Percentiles rank a stretch among this genome's conserved stretches.
phyloP scores from a whole-genome alignment of 768 basidiomycete genomes.

The Baorangia bicolor region DNA sequence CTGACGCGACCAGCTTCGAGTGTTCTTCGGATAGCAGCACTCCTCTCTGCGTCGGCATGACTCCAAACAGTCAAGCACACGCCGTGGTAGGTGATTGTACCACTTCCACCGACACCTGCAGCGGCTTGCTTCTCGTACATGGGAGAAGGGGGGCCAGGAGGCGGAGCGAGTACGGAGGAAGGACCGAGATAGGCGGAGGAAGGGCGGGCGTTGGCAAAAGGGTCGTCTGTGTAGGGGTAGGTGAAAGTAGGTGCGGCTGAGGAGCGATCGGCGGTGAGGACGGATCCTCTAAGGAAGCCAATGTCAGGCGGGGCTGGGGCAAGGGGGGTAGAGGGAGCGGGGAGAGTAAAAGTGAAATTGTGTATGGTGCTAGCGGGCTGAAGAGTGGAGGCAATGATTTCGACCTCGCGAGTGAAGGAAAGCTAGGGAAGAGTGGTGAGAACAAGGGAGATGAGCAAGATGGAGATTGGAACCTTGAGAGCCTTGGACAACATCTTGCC shows the following conservation, averaged over 20 bases:
- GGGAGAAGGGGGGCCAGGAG: slow-evolving; percentile 27
- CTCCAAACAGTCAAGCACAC: slow-evolving; percentile 96
- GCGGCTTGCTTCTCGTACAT: slow-evolving; percentile 32
- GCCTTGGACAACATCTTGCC: slow-evolving; percentile 90
- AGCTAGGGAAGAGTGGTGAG: slow-evolving; percentile 46
- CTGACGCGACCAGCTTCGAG: slow-evolving; percentile 75
- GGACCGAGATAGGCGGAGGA: slow-evolving; percentile 81
- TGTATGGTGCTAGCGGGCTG: slow-evolving; percentile 93
- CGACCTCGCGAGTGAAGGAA: slow-evolving; percentile 88
- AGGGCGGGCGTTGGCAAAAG: slow-evolving; percentile 63
- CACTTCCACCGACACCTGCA: slow-evolving; percentile 37
- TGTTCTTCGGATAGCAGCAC: slow-evolving; percentile 78
- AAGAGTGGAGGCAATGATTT: slow-evolving; percentile 91
- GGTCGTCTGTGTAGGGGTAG: slow-evolving; percentile 74
- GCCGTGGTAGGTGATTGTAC: slow-evolving; percentile 73
- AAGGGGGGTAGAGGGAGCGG: slow-evolving; percentile 71
- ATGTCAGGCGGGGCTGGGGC: slow-evolving; percentile 69
- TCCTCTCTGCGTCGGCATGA: slow-evolving; percentile 87
- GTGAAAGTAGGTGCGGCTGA: slow-evolving; percentile 67
- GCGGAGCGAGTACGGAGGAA: slow-evolving; percentile 54
- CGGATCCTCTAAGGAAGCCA: slow-evolving; percentile 64
- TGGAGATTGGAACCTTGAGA: slow-evolving; percentile 60
- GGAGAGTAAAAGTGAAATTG: slow-evolving; percentile 85
- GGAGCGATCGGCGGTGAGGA: slow-evolving; percentile 64
- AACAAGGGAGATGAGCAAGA: neutral